Evolutionary conservation across 805 yeast genomes (phyloP).

Genomic region (Wickerhamiella spandovensis): DNA sequence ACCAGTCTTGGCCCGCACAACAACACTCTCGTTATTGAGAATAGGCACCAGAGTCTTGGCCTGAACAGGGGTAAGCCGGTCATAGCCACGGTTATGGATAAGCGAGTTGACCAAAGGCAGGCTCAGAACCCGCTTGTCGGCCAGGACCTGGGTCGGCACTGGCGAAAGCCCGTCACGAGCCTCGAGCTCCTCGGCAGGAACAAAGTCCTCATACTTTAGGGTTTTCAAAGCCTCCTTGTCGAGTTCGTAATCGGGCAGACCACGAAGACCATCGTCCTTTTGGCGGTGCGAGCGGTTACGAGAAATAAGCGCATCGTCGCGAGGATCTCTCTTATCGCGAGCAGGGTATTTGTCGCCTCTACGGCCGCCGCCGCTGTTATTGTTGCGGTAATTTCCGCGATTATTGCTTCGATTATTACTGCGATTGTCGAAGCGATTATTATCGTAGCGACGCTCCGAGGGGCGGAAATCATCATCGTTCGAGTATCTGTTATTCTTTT

Average conservation of each 20-base stretch:
- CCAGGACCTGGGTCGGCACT: constrained; percentile 18
- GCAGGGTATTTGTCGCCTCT: neutral
- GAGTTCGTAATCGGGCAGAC: constrained; percentile 20
- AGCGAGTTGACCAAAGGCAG: constrained; percentile 24
- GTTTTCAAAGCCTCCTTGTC: constrained; percentile 13
- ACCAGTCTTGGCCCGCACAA: constrained; percentile 87
- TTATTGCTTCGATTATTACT: neutral
- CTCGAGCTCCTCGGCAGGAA: constrained; percentile 7
- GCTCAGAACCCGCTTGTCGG: constrained; percentile 17
- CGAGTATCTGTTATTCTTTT: neutral
- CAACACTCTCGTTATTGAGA: constrained; percentile 57
- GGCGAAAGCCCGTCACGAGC: constrained; percentile 16
- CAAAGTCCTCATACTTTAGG: constrained; percentile 19
- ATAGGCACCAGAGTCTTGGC: constrained; percentile 42
- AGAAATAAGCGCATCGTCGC: constrained; percentile 5
- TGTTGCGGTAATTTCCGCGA: neutral
- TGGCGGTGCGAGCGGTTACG: constrained; percentile 10
- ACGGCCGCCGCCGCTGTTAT: neutral
- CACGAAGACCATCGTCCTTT: constrained; percentile 22
- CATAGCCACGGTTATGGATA: constrained; percentile 21
- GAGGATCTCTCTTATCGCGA: neutral
- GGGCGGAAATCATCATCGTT: neutral
- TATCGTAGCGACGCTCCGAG: neutral
- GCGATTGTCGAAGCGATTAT: neutral
- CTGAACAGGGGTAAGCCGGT: constrained; percentile 26